Conservation (phyloP, 1,284 basidiomycete genomes). For the Puccinia sorghi region DNA sequence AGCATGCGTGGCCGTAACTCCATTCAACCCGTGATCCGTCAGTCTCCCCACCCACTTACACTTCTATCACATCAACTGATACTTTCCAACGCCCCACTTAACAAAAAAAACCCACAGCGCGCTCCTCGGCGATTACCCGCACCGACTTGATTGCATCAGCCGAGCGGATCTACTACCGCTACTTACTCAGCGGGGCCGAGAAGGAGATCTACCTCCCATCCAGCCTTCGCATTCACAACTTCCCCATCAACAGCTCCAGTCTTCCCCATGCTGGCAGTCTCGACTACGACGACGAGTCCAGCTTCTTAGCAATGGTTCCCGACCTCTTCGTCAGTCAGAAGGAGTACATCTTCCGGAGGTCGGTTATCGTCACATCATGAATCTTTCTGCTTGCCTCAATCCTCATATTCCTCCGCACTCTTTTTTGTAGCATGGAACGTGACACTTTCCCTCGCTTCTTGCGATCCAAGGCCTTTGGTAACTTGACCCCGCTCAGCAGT, state of each 20-base stretch:
- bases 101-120: conserved; percentile 71
- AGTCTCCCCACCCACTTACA: too few species aligned
- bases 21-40: conserved; percentile 46
- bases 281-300: conserved; percentile 67
- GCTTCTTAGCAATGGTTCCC: conserved; percentile 81
- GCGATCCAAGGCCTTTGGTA: conserved; percentile 92
- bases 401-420: not conserved
- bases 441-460: conserved; percentile 68
- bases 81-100: too few species aligned
- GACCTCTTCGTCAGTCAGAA: conserved; percentile 98
- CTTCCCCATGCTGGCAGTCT: conserved; percentile 67
- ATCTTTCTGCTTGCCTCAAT: not conserved
- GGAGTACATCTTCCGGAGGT: conserved; percentile 93
- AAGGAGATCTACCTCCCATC: conserved; percentile 89
- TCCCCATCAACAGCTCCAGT: conserved; percentile 63
- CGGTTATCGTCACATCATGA: conserved; percentile 82
- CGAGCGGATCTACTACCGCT: conserved; percentile 91
- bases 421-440: conserved; percentile 37
- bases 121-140: conserved; percentile 84
- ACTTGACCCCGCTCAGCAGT: conserved; percentile 85
- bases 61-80: not conserved
- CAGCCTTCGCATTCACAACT: conserved; percentile 58
- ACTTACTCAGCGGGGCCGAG: conserved; percentile 69
- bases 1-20: conserved; percentile 7
- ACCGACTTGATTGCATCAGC: conserved; percentile 86